phyloP scores from a whole-genome alignment of 495 filamentous ascomycete genomes.

The Aspergillus steynii region DNA sequence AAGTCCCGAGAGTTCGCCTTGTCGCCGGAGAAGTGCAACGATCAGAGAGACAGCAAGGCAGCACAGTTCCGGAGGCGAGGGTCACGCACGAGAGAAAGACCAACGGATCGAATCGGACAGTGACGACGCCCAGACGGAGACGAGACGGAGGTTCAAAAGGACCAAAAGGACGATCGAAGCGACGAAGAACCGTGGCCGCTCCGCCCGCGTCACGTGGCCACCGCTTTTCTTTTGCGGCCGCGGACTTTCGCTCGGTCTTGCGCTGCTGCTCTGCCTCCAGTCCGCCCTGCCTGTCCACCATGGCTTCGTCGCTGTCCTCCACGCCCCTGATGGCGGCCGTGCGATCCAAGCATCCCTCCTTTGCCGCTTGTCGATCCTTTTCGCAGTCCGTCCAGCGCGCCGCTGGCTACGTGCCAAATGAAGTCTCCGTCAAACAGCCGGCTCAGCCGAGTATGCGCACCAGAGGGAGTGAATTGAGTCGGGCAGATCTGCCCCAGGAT shows the following conservation, averaged over 20 bases:
- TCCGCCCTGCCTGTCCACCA: slow-evolving; percentile 18
- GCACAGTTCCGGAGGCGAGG: slow-evolving; percentile 1
- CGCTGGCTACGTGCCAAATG: slow-evolving; percentile 26
- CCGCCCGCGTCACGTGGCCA: not conserved
- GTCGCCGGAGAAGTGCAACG: not conserved
- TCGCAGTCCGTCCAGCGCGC: slow-evolving; percentile 33
- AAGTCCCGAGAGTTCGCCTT: not conserved
- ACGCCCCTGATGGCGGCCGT: slow-evolving; percentile 23
- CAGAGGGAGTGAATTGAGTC: slow-evolving; percentile 25
- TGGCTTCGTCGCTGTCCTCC: slow-evolving; percentile 39
- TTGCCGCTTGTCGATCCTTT: slow-evolving; percentile 34
- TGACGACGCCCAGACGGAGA: not conserved
- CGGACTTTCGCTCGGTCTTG: not conserved
- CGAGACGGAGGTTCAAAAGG: not conserved
- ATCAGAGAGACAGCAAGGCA: not conserved
- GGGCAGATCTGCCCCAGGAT: slow-evolving; percentile 45
- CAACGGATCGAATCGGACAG: not conserved
- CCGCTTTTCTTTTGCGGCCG: not conserved
- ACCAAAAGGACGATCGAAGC: not conserved
- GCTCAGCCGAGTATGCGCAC: slow-evolving; percentile 46
- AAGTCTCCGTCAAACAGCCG: slow-evolving; percentile 24
- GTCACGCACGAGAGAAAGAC: not conserved
- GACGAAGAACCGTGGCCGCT: too few relatives aligned
- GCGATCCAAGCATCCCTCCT: slow-evolving; percentile 10
- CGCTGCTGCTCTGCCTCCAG: not conserved